Conservation (phyloP, 2,329 filamentous ascomycete genomes). For the Nannizziopsis arthrosporioides region DNA sequence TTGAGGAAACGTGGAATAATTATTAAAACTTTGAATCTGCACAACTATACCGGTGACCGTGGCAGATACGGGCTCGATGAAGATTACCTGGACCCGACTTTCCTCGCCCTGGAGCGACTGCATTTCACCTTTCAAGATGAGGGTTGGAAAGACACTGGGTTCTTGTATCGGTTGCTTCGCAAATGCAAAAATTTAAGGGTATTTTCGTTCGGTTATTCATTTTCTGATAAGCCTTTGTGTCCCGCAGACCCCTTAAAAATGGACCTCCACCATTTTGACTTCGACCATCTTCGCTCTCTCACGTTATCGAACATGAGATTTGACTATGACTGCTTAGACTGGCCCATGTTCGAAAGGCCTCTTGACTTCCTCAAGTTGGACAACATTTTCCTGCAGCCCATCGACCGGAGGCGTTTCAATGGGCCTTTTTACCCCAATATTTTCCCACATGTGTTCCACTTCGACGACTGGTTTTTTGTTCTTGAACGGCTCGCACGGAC, state of each 20-base stretch:
- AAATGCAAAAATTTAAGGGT: neutral
- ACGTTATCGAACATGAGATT: neutral
- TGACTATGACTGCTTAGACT: neutral
- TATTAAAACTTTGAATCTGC: neutral
- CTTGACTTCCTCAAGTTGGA: neutral
- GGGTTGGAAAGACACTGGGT: neutral
- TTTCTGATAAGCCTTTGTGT: neutral
- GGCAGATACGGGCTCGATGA: neutral
- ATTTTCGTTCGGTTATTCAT: neutral
- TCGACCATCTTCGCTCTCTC: neutral
- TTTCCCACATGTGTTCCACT: neutral
- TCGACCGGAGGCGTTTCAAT: neutral
- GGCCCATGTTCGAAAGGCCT: neutral
- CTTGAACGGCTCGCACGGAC: neutral
- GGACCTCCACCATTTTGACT: neutral
- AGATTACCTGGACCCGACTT: neutral
- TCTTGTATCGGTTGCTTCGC: neutral
- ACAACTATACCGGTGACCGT: neutral
- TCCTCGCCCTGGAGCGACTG: neutral
- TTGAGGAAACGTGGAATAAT: neutral
- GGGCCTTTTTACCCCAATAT: neutral
- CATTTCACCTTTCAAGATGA: neutral
- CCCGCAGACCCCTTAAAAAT: neutral
- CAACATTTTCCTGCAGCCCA: neutral
- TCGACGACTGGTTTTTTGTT: neutral